Conservation (phyloP, 169 alveolate genomes). For the Eimeria tenella region DNA sequence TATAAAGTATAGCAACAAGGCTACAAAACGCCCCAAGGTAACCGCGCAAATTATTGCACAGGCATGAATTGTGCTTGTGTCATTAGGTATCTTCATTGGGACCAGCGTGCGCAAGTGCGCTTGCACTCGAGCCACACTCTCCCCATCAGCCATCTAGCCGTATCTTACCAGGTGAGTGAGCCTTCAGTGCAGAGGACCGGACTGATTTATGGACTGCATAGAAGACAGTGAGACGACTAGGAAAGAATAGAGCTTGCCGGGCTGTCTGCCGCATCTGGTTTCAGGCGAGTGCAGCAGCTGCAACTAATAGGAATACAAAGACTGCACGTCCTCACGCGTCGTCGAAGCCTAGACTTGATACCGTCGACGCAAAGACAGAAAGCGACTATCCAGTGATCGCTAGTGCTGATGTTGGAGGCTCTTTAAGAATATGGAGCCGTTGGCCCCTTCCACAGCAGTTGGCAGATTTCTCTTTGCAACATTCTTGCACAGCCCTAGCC, state of each 20-base stretch:
- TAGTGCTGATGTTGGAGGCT: slow-evolving; percentile 69
- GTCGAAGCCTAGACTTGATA: no score
- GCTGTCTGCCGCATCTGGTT: not conserved
- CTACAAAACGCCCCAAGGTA: not conserved
- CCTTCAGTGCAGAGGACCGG: not conserved
- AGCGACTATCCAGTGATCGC: slow-evolving; percentile 43
- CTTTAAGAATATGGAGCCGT: slow-evolving; percentile 61
- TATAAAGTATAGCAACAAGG: not conserved
- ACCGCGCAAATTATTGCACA: not conserved
- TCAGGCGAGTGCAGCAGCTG: not conserved
- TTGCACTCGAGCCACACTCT: slow-evolving; percentile 71
- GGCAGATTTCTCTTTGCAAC: slow-evolving; percentile 59
- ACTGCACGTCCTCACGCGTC: no score
- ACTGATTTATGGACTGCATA: not conserved
- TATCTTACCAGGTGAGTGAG: slow-evolving; percentile 60
- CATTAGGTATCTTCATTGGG: slow-evolving; percentile 77
- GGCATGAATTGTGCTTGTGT: not conserved
- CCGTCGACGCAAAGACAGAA: not conserved
- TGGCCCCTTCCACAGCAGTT: slow-evolving; percentile 80
- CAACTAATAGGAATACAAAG: not conserved
- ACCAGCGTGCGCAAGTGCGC: slow-evolving; percentile 78
- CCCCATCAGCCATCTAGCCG: slow-evolving; percentile 43
- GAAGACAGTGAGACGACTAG: not conserved
- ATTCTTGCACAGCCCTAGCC: slow-evolving; percentile 65
- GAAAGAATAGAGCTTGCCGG: not conserved